A percentile compares a stretch with the other conserved stretches of the same genome.
Evolutionary conservation across 148 eudicot genomes (phyloP).

Genomic region (Euryodendron excelsum): DNA sequence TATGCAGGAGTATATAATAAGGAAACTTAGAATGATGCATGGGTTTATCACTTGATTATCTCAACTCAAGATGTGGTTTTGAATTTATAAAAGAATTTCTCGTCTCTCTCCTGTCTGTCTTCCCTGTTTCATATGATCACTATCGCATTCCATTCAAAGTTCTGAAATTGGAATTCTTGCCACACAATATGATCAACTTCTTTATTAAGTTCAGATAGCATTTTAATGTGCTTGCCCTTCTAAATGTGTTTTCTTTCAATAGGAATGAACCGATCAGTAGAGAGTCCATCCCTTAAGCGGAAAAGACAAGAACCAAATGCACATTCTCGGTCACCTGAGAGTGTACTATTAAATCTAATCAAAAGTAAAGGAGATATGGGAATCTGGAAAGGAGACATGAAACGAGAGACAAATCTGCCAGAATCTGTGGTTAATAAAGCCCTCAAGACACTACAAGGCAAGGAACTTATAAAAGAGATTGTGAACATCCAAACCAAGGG

Average conservation of each 20-base stretch:
- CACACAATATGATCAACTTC: not conserved
- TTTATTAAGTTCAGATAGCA: not conserved
- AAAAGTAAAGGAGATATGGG: constrained; percentile 51
- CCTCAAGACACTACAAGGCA: constrained; percentile 39
- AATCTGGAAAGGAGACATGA: constrained; percentile 48
- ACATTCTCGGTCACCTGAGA: constrained; percentile 27
- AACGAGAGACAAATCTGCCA: constrained; percentile 29
- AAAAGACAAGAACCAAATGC: constrained; percentile 23
- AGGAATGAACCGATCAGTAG: constrained; percentile 10
- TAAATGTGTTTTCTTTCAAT: not conserved
- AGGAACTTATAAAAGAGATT: constrained; percentile 58
- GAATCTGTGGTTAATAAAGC: constrained; percentile 31
- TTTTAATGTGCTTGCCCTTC: not conserved
- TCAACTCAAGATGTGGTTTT: not conserved
- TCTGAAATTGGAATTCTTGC: not conserved
- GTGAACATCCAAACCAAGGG: constrained; percentile 46
- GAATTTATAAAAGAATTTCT: not conserved
- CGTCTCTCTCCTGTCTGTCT: not conserved
- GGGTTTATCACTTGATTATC: not conserved
- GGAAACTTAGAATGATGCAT: not conserved
- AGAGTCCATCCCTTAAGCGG: constrained; percentile 19
- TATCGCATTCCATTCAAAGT: not conserved
- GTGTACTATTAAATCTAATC: constrained; percentile 34
- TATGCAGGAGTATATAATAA: too few relatives aligned
- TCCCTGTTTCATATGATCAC: not conserved